Evolutionary conservation across 2,329 filamentous ascomycete genomes (phyloP).

Genomic region (Cladosporium cucumerinum): DNA sequence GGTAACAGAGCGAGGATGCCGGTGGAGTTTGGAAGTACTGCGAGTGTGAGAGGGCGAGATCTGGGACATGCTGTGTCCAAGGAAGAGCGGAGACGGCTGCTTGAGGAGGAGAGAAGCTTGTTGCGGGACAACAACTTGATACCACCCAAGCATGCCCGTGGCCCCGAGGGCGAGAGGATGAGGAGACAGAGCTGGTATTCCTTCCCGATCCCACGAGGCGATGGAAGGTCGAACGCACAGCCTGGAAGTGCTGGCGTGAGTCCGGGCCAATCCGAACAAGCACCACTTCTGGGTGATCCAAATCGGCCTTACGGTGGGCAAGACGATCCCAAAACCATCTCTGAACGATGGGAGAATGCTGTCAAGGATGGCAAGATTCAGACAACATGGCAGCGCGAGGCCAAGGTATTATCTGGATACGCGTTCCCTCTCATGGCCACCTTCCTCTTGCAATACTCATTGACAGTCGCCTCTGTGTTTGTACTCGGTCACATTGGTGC

Average conservation of each 20-base stretch:
- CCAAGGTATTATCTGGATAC: slow-evolving; percentile 64
- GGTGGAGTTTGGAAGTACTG: slow-evolving; percentile 54
- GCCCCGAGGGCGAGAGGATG: neutral
- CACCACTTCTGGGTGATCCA: slow-evolving; percentile 24
- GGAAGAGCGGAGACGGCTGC: slow-evolving; percentile 48
- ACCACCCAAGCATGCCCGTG: slow-evolving; percentile 42
- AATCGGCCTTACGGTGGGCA: slow-evolving; percentile 44
- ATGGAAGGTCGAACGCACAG: neutral
- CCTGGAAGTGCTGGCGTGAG: neutral
- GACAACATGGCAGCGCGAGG: slow-evolving; percentile 87
- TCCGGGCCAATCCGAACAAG: slow-evolving; percentile 18
- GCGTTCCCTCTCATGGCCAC: slow-evolving; percentile 43
- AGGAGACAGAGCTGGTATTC: slow-evolving; percentile 15
- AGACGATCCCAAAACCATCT: slow-evolving; percentile 53
- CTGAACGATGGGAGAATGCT: slow-evolving; percentile 78
- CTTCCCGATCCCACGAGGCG: slow-evolving; percentile 5
- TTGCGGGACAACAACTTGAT: slow-evolving; percentile 57
- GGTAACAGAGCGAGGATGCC: slow-evolving; percentile 52
- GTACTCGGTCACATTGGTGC: slow-evolving; percentile 47
- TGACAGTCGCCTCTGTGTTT: slow-evolving; percentile 45
- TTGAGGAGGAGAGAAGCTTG: slow-evolving; percentile 55
- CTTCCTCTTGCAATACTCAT: slow-evolving; percentile 45
- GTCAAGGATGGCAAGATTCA: slow-evolving; percentile 75
- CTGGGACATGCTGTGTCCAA: slow-evolving; percentile 39
- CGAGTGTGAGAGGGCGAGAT: slow-evolving; percentile 46